Base-by-base conservation (phyloP, 805 yeast species). In the Maudiozyma barnettii region DNA sequence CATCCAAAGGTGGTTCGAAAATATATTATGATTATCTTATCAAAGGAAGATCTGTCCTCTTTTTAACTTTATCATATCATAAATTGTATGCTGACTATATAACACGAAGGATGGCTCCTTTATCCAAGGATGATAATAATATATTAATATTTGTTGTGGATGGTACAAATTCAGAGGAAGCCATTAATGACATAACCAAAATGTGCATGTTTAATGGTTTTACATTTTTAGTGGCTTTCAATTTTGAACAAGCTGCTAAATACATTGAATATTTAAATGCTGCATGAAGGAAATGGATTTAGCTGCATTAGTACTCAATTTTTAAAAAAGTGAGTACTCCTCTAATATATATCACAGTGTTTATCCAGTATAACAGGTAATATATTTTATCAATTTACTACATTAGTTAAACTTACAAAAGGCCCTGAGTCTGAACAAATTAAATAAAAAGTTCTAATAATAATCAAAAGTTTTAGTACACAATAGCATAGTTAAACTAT, bases 31-130 rank as follows among this genome's bases (percentile, higher is more conserved):
- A 85, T 59, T 85, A 84, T 61, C 70, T 81, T 43, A 73, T 84
- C 14, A 79, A 76, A 68, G 80, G 29, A 64, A 75, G 61, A 63
- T 78, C 60, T 48, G 74, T 82, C 1, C 55, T 85, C 0, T 83
- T 84, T 53, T 68, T 85, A 3, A 78, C 87, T 1, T 61, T 85
- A 43, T 81, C 82, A 45, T 85, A 84, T 59, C 88, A 83, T 58
- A 84, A 83, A 60, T 66, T 85, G 37, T 83, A 81, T 53, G 88
- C 90, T 0, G 91, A 84, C 54, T 84, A 85, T 55, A 73, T 85
- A 3, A 75, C 77, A 64, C 77, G 76, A 51, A 70, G 83, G 49
- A 71, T 82, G 62, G 70, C 64, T 50, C 64, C 68, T 30, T 52
- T 67, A 46, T 39, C 56, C 6, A 74, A 69, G 55, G 65, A 68